Evolutionary conservation across 306 rosid species (phyloP).

Genomic region (Glycine latifolia): DNA sequence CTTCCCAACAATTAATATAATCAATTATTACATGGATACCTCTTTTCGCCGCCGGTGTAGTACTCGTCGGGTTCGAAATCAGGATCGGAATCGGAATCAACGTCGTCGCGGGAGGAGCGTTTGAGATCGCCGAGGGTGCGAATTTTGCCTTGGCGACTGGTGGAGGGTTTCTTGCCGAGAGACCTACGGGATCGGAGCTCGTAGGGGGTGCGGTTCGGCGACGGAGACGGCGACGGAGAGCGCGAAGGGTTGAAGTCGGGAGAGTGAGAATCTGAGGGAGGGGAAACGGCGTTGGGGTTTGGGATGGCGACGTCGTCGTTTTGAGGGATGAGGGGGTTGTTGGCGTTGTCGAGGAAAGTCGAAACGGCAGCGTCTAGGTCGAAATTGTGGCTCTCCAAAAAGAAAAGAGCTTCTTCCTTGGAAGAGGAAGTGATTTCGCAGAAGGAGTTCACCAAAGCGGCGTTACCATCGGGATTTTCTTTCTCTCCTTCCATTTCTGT

Average conservation of each 20-base stretch:
- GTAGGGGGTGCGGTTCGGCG: conserved; percentile 67
- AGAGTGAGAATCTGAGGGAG: conserved; percentile 56
- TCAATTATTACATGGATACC: conserved; percentile 39
- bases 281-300: conserved; percentile 23
- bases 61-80: conserved; percentile 78
- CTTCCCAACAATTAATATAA: no score
- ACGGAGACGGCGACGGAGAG: conserved; percentile 46
- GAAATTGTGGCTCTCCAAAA: conserved; percentile 83
- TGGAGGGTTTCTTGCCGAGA: conserved; percentile 59
- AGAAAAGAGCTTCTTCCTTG: conserved; percentile 78
- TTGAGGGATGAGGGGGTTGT: not conserved
- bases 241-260: conserved; percentile 50
- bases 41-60: conserved; percentile 91
- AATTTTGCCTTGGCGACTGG: conserved; percentile 55
- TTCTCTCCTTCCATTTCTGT: conserved; percentile 47
- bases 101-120: conserved; percentile 41
- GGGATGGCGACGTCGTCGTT: not conserved
- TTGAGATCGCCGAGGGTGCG: conserved; percentile 78
- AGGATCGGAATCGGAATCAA: conserved; percentile 53
- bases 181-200: conserved; percentile 77
- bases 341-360: conserved; percentile 63
- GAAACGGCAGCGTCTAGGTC: conserved; percentile 94
- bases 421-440: conserved; percentile 83
- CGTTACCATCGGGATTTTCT: conserved; percentile 45
- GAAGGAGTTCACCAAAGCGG: conserved; percentile 67